Conservation (phyloP, 1,284 basidiomycete species). For the Malassezia vespertilionis region DNA sequence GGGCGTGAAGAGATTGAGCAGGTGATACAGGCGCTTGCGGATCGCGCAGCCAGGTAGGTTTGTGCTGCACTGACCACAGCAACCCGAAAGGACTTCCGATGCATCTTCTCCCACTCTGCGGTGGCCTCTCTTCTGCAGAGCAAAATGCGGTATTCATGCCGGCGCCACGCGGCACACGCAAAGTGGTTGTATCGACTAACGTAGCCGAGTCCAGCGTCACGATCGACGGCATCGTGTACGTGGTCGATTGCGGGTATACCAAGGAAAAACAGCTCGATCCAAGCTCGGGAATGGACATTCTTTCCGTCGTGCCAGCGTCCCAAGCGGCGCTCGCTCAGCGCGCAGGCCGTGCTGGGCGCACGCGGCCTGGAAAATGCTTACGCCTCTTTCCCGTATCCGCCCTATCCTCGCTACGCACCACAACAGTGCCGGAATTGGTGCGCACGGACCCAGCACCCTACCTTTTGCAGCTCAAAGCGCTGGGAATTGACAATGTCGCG, state of each 20-base stretch:
- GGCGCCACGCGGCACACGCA: conserved; percentile 63
- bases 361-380: conserved; percentile 74
- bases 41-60: conserved; percentile 55
- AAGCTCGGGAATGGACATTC: conserved; percentile 42
- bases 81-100: conserved; percentile 22
- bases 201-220: conserved; percentile 96
- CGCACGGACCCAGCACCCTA: conserved; percentile 76
- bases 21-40: conserved; percentile 68
- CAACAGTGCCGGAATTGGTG: conserved; percentile 76
- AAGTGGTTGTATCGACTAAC: conserved; percentile 86
- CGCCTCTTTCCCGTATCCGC: conserved; percentile 69
- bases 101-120: conserved; percentile 67
- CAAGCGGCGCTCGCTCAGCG: conserved; percentile 48
- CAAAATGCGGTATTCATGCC: conserved; percentile 74
- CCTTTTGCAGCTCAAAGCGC: conserved; percentile 79
- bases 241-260: conserved; percentile 89
- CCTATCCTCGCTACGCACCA: conserved; percentile 56
- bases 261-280: conserved; percentile 57
- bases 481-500: conserved; percentile 73
- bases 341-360: conserved; percentile 49
- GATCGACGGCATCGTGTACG: conserved; percentile 85
- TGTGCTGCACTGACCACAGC: neutral
- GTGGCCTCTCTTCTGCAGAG: conserved; percentile 72
- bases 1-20: conserved; percentile 55
- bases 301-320: conserved; percentile 45